phyloP scores from a whole-genome alignment of 2,329 filamentous ascomycete genomes.

The Byssothecium circinans region DNA sequence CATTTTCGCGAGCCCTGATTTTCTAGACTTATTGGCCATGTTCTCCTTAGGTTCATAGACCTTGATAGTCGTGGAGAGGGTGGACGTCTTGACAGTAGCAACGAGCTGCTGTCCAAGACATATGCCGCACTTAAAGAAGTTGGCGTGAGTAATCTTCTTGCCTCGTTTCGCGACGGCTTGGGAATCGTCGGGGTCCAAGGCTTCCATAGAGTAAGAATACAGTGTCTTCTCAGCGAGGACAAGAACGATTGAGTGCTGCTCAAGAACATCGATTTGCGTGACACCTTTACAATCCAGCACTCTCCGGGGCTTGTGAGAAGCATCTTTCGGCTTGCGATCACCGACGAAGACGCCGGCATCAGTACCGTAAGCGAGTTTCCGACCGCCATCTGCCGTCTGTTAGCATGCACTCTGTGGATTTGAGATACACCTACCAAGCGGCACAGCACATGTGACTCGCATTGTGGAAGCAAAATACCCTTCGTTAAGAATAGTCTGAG shows the following conservation, averaged over 20 bases:
- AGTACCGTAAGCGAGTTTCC: slow-evolving; percentile 92
- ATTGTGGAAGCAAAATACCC: slow-evolving; percentile 89
- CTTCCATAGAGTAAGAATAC: slow-evolving; percentile 83
- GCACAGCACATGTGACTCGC: slow-evolving; percentile 90
- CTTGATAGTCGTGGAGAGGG: slow-evolving; percentile 93
- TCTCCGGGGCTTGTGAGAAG: slow-evolving; percentile 70
- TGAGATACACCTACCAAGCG: slow-evolving; percentile 67
- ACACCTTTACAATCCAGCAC: slow-evolving; percentile 86
- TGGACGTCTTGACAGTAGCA: slow-evolving; percentile 93
- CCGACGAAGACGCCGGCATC: slow-evolving; percentile 92
- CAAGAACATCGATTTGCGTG: slow-evolving; percentile 92
- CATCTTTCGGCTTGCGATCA: slow-evolving; percentile 85
- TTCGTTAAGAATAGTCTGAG: slow-evolving; percentile 70
- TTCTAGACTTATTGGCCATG: slow-evolving; percentile 90
- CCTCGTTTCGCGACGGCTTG: slow-evolving; percentile 77
- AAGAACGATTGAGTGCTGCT: slow-evolving; percentile 89
- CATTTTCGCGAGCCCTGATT: slow-evolving; percentile 93
- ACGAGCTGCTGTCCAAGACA: slow-evolving; percentile 92
- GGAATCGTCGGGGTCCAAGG: slow-evolving; percentile 78
- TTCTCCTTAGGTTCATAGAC: slow-evolving; percentile 98
- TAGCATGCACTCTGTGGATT: slow-evolving; percentile 12
- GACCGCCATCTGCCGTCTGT: slow-evolving; percentile 72
- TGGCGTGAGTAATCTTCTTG: slow-evolving; percentile 96
- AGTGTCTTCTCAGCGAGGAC: slow-evolving; percentile 93
- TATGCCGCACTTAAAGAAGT: slow-evolving; percentile 97